Evolutionary conservation across 2,329 filamentous ascomycete species (phyloP), one percentile per base, ranked within the genome.

Genomic region (Fusarium virguliforme): DNA sequence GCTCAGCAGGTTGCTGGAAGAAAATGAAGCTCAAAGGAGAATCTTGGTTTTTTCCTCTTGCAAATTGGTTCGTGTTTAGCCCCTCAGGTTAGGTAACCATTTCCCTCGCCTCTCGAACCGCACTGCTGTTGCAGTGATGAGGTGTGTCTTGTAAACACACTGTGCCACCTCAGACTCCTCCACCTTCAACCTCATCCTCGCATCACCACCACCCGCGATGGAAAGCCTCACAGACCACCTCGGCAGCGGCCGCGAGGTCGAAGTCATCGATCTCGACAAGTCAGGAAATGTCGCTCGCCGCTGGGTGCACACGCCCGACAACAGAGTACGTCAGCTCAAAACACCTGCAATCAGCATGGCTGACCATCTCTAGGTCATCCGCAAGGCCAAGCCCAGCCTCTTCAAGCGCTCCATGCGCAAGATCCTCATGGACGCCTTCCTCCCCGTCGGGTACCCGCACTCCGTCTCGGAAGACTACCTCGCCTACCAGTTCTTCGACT

Each of bases 381-480:
- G 63, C 32, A 74, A 67, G 46, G 60, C 64, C 3, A 70, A 62
- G 22, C 65, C 72, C 8, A 78, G 73, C 35, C 64, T 75, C 35
- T 71, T 79, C 22, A 75, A 73, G 9, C 75, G 76, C 5, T 80
- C 76, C 3, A 55, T 81, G 9, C 66, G 74, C 9, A 54, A 54
- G 51, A 37, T 54, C 24, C 15, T 54, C 6, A 54, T 54, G 51
- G 79, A 79, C 57, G 88, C 95, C 30, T 97, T 97, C 78, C 86
- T 97, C 1, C 95, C 95, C 0, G 90, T 92, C 2, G 94, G 94
- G n/a, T 98, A 92, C 80, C 95, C 94, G 1, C 89, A 94, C 72
- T 96, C 91, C 54, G 95, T 98, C 32, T 95, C 92, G 1, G 84
- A 89, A 13, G 94, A 98, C 80, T 98, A 98, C 80, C 84, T 94